phyloP scores from a whole-genome alignment of 2,329 filamentous ascomycete species.

The Periconia sp. region DNA sequence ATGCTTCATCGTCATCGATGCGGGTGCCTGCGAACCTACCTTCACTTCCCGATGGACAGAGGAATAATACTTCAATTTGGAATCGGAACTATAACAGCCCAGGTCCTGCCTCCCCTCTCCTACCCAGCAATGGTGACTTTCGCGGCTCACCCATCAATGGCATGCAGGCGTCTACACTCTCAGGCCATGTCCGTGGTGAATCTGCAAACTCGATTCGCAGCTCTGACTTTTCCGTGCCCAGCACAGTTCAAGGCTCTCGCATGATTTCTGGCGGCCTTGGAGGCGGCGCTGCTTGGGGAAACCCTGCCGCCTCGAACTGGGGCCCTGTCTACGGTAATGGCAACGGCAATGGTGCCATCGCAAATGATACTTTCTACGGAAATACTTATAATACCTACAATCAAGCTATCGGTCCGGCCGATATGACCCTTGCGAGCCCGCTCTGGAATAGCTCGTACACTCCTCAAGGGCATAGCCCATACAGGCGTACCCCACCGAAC shows the following conservation, averaged over 20 bases:
- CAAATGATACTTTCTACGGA: background rate
- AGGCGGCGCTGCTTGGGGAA: slow-evolving; percentile 42
- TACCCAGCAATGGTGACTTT: slow-evolving; percentile 25
- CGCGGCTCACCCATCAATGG: slow-evolving; percentile 41
- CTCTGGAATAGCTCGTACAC: slow-evolving; percentile 43
- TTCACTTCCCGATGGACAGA: slow-evolving; percentile 44
- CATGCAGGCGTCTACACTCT: slow-evolving; percentile 34
- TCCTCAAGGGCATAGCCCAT: slow-evolving; percentile 35
- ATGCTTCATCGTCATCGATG: slow-evolving; percentile 41
- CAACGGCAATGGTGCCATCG: slow-evolving; percentile 4
- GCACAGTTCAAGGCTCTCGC: slow-evolving; percentile 19
- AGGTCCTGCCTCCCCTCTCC: slow-evolving; percentile 36
- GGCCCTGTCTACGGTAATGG: slow-evolving; percentile 29
- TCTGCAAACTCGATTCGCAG: slow-evolving; percentile 51
- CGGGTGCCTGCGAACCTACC: slow-evolving; percentile 42
- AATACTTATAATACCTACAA: slow-evolving; percentile 7
- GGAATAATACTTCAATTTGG: slow-evolving; percentile 45
- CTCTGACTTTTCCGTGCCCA: slow-evolving; percentile 25
- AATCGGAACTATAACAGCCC: slow-evolving; percentile 38
- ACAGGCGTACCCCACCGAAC: slow-evolving; percentile 44
- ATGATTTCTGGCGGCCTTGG: slow-evolving; percentile 38
- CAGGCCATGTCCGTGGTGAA: slow-evolving; percentile 51
- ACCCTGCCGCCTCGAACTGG: slow-evolving; percentile 31
- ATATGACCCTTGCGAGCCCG: slow-evolving; percentile 46
- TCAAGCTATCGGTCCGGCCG: slow-evolving; percentile 22